phyloP scores from a whole-genome alignment of 495 filamentous ascomycete species.

The Hypoxylon subgilvum region DNA sequence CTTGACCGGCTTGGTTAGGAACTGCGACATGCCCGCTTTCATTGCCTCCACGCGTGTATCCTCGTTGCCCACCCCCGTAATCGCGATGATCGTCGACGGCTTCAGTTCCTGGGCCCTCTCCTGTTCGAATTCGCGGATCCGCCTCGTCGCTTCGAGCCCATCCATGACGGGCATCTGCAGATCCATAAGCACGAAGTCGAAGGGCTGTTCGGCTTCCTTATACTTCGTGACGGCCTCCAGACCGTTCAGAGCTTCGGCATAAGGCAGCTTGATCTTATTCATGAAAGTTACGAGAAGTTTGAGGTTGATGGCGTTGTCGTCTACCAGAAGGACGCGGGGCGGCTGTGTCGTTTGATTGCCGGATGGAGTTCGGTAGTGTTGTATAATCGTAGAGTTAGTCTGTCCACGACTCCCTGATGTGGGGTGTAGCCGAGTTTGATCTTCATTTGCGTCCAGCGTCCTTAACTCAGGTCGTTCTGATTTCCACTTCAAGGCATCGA shows the following conservation, averaged over 20 bases:
- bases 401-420: not conserved
- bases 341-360: not conserved
- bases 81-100: constrained; percentile 66
- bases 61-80: constrained; percentile 71
- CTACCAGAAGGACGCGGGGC: constrained; percentile 65
- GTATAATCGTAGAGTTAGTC: not conserved
- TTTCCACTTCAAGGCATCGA: constrained; percentile 26
- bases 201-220: constrained; percentile 41
- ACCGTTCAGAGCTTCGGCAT: constrained; percentile 50
- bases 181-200: constrained; percentile 67
- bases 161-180: constrained; percentile 73
- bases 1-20: constrained; percentile 72
- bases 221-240: constrained; percentile 51
- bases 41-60: constrained; percentile 68
- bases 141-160: constrained; percentile 62
- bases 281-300: constrained; percentile 70
- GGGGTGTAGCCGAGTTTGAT: not conserved
- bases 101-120: constrained; percentile 26
- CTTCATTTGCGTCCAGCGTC: not conserved
- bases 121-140: constrained; percentile 60
- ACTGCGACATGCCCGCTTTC: constrained; percentile 68
- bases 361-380: constrained; percentile 8
- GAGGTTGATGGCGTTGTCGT: constrained; percentile 79
- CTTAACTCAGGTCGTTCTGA: constrained; percentile 15
- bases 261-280: constrained; percentile 51